These are phyloP conservation scores for Penicillium odoratum DNA, from an alignment of 495 filamentous ascomycete genomes.

Conservation along the genomic window DNA sequence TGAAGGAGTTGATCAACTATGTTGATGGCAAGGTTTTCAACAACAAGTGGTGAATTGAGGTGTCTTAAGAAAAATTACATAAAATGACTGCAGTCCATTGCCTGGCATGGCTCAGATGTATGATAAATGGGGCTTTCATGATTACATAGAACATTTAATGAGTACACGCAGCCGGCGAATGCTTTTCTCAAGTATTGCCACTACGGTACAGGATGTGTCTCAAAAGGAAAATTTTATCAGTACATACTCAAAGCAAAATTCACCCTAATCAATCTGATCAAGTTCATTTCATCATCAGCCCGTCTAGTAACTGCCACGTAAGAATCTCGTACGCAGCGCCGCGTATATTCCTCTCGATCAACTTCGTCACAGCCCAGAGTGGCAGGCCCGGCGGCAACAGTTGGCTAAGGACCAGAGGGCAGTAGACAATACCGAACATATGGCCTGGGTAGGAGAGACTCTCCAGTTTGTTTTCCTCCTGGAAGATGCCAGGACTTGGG, in stretches of 20 bases:
- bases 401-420: too few species aligned
- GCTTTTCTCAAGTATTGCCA: background rate
- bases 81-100: background rate
- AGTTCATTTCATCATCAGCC: too few species aligned
- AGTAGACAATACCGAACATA: background rate
- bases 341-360: too few species aligned
- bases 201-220: background rate
- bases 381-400: too few species aligned
- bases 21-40: conserved; percentile 45
- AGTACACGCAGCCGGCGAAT: background rate
- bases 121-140: background rate
- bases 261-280: too few species aligned
- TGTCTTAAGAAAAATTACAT: too few species aligned
- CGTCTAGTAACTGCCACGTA: background rate
- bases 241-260: too few species aligned
- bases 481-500: background rate
- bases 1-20: conserved; percentile 49
- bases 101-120: background rate
- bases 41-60: conserved; percentile 41
- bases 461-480: background rate
- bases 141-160: background rate
- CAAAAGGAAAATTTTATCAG: background rate
- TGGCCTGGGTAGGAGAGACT: background rate
- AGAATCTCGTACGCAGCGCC: too few species aligned
- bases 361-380: too few species aligned